phyloP scores from a whole-genome alignment of 2,329 filamentous ascomycete species.

The Tolypocladium amazonense region DNA sequence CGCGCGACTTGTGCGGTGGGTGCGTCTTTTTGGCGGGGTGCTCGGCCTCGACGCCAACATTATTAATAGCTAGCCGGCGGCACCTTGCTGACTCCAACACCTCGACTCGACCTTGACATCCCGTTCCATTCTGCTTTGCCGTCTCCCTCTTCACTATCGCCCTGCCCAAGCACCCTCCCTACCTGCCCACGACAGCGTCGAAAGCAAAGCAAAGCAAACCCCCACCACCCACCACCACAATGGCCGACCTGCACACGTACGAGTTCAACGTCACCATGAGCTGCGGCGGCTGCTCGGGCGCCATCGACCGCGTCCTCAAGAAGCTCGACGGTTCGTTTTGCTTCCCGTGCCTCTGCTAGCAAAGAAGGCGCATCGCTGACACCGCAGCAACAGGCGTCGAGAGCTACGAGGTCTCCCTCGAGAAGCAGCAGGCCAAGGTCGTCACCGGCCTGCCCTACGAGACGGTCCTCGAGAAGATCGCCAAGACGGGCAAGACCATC shows the following conservation, averaged over 20 bases:
- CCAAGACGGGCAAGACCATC: constrained; percentile 92
- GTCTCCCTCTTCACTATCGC: neutral
- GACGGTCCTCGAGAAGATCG: constrained; percentile 75
- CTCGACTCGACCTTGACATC: neutral
- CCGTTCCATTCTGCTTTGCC: neutral
- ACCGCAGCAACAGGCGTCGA: constrained; percentile 57
- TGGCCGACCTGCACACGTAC: constrained; percentile 78
- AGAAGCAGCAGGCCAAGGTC: constrained; percentile 73
- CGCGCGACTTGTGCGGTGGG: neutral
- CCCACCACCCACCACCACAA: constrained; percentile 19
- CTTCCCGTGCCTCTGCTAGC: neutral
- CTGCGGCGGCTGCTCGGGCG: constrained; percentile 93
- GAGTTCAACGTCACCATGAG: constrained; percentile 91
- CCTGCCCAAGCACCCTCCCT: neutral
- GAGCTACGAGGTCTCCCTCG: constrained; percentile 77
- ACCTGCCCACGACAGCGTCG: neutral
- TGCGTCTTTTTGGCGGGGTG: constrained; percentile 4
- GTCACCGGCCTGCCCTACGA: constrained; percentile 65
- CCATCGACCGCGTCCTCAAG: constrained; percentile 82
- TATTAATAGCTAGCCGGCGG: neutral
- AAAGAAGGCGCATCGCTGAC: neutral
- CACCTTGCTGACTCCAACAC: neutral
- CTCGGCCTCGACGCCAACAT: neutral
- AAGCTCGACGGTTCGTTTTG: constrained; percentile 79
- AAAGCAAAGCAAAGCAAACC: neutral